Base-by-base conservation (phyloP, 2,329 filamentous ascomycete genomes). In the Zasmidium citrigriseum region DNA sequence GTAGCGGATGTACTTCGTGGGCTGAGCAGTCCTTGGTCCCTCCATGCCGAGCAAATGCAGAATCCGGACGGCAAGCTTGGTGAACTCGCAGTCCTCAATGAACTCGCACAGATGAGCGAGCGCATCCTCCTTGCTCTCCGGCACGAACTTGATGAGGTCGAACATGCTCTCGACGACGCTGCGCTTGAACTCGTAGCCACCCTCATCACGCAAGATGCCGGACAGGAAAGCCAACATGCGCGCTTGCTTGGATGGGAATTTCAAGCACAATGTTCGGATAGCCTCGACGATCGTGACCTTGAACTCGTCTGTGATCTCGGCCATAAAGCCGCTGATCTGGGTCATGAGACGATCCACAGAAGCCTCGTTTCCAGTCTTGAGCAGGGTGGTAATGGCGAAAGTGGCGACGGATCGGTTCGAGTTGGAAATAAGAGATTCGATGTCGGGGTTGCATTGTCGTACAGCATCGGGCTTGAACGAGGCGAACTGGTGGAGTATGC, bases 231-330 rank as follows among this genome's bases (percentile, higher is more conserved):
- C 87, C 53, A 99, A 87, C 93, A 99, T 98, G 62, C 92, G 93
- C 48, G 93, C 93, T 78, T 99, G 95, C 80, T 99, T 99, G 79
- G 86, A 93, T 29, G 95, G 95, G 80, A 99, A 99, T 79, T 99
- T 99, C 68, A 99, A 82, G 75, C 93, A 98, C 44, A 99, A 80
- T 2, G 95, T 98, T 61, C 95, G 89, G 72, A 99, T 97, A 45
- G 95, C 95, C 76, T 99, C 95, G 46, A 99, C 93, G 70, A 99
- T 96, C n/a, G 95, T 99, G 67, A 99, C 96, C 83, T 98, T 99
- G 83, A 99, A 99, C 76, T 99, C 95, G 72, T 99, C 95, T 5
- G 93, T 97, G 66, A 98, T 98, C 77, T 98, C 95, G 3, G 93
- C 91, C 95, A 99, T 98, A 80, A 99, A 97, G 41, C 90, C 89